Percentiles rank a stretch among this genome's conserved stretches.
These are phyloP conservation scores for Nasturtium officinale DNA, from an alignment of 345 rosid species.

Conservation along the genomic window DNA sequence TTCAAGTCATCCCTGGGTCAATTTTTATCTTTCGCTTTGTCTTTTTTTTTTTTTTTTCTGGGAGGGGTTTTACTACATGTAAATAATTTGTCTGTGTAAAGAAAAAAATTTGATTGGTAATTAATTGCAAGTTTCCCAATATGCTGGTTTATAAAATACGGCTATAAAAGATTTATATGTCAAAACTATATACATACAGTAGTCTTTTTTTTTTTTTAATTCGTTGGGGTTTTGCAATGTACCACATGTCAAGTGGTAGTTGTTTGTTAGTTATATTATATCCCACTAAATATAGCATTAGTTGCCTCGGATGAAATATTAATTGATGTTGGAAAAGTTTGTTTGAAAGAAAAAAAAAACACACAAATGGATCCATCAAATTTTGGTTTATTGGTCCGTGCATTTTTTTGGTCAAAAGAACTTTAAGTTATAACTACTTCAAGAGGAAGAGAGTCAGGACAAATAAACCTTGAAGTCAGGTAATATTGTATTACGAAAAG, in stretches of 20 bases:
- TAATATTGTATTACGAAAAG: not conserved
- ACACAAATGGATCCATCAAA: not conserved
- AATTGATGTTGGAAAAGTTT: not conserved
- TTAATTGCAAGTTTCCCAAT: not conserved
- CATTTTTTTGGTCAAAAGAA: not conserved
- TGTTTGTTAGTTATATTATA: not conserved
- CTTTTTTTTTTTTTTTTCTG: not conserved
- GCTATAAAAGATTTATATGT: too few relatives aligned
- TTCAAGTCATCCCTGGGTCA: conserved; percentile 20
- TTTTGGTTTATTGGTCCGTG: not conserved
- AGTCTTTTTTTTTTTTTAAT: not conserved
- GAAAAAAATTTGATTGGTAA: too few relatives aligned
- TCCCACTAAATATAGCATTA: not conserved
- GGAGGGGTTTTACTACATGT: conserved; percentile 9
- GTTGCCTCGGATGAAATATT: not conserved
- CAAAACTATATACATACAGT: too few relatives aligned
- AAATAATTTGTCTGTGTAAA: conserved; percentile 24
- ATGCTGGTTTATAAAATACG: not conserved
- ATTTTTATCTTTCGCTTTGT: not conserved
- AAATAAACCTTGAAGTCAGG: not conserved
- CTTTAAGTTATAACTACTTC: not conserved
- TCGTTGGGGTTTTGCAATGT: not conserved
- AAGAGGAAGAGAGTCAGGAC: not conserved
- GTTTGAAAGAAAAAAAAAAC: not conserved
- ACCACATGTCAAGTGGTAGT: not conserved